Conservation (phyloP, 1,139 yeast species). For the Suhomyces taliae region DNA sequence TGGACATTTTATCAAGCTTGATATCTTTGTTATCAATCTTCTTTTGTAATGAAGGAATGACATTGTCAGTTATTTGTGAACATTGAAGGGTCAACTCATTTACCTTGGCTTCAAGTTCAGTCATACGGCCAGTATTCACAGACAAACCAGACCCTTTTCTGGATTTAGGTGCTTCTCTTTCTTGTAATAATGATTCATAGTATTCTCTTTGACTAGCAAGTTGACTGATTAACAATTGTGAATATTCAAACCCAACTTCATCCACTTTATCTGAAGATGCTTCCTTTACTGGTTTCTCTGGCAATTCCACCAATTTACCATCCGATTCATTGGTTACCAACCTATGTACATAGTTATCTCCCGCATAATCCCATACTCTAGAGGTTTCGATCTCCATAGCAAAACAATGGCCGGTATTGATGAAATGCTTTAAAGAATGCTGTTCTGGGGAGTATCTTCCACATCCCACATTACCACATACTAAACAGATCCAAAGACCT, state of each 20-base stretch:
- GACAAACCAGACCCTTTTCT: constrained; percentile 22
- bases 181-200: constrained; percentile 64
- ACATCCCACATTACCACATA: constrained; percentile 90
- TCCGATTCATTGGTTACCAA: constrained; percentile 81
- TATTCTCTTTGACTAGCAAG: constrained; percentile 87
- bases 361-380: constrained; percentile 94
- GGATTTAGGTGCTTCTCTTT: constrained; percentile 29
- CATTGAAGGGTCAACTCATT: constrained; percentile 29
- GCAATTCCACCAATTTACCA: constrained; percentile 78
- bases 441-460: constrained; percentile 80
- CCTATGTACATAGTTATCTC: constrained; percentile 88
- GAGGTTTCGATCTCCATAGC: constrained; percentile 87
- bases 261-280: constrained; percentile 38
- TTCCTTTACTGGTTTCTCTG: constrained; percentile 30
- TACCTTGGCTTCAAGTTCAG: constrained; percentile 37
- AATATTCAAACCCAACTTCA: constrained; percentile 72
- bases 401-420: constrained; percentile 79
- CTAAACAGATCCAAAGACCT: constrained; percentile 76
- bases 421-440: constrained; percentile 83
- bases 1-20: constrained; percentile 30
- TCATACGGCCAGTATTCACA: constrained; percentile 18
- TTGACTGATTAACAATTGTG: constrained; percentile 75
- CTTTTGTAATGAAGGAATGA: constrained; percentile 35
- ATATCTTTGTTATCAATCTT: constrained; percentile 33
- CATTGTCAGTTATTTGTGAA: constrained; percentile 23